phyloP scores from a whole-genome alignment of 2,329 filamentous ascomycete genomes.

The Colletotrichum sublineola region DNA sequence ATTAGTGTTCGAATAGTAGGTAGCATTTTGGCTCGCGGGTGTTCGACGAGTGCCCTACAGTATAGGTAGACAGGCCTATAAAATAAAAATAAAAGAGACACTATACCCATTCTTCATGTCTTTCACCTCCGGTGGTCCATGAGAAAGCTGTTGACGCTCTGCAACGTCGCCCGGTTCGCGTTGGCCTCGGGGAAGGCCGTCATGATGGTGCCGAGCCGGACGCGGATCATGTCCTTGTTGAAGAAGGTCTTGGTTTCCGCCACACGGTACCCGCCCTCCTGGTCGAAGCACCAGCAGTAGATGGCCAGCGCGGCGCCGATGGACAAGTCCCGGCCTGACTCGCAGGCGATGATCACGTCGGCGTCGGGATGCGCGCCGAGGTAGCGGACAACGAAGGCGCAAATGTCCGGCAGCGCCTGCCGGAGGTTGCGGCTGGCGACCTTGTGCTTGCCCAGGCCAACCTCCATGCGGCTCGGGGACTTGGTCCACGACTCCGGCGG shows the following conservation, averaged over 20 bases:
- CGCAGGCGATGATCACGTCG: slow-evolving; percentile 74
- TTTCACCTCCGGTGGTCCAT: slow-evolving; percentile 69
- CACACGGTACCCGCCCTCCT: slow-evolving; percentile 64
- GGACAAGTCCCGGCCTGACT: slow-evolving; percentile 83
- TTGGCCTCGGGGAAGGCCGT: slow-evolving; percentile 83
- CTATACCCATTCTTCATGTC: background rate
- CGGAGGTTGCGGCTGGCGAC: slow-evolving; percentile 87
- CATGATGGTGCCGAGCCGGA: slow-evolving; percentile 85
- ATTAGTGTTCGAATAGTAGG: background rate
- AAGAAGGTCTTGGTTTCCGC: slow-evolving; percentile 54
- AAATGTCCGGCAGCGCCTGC: slow-evolving; percentile 73
- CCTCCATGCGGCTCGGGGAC: slow-evolving; percentile 59
- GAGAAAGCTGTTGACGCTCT: slow-evolving; percentile 91
- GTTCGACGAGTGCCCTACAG: slow-evolving; percentile 1
- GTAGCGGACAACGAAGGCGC: slow-evolving; percentile 64
- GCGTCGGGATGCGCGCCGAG: slow-evolving; percentile 46
- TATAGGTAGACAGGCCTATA: slow-evolving; percentile 15
- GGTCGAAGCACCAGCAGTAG: slow-evolving; percentile 79
- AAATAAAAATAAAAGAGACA: background rate
- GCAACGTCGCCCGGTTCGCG: slow-evolving; percentile 85
- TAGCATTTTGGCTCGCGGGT: slow-evolving; percentile 4
- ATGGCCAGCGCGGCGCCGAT: slow-evolving; percentile 83
- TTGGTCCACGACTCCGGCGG: slow-evolving; percentile 58
- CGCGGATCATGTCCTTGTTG: slow-evolving; percentile 83
- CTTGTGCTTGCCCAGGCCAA: slow-evolving; percentile 80